Conservation (phyloP, 208 protist species). For the Leishmania major region DNA sequence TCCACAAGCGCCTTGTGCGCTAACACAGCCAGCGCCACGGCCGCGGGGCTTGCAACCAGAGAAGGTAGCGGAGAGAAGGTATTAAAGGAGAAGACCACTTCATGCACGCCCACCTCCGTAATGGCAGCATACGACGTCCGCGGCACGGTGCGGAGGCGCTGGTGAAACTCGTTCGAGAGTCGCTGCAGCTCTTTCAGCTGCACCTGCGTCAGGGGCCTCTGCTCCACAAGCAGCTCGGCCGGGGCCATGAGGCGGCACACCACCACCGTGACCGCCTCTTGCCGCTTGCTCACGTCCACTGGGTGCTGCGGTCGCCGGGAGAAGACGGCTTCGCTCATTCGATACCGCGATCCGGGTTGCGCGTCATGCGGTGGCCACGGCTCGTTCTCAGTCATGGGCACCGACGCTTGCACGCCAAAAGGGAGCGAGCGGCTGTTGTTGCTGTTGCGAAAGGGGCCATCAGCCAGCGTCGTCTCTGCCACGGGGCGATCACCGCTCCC, state of each 20-base stretch:
- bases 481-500: background rate
- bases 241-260: conserved; percentile 24
- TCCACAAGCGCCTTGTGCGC: conserved; percentile 15
- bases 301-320: conserved; percentile 18
- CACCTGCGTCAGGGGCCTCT: background rate
- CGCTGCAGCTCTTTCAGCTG: conserved; percentile 22
- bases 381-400: background rate
- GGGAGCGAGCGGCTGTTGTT: background rate
- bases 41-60: conserved; percentile 22
- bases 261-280: conserved; percentile 30
- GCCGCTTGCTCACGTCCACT: conserved; percentile 11
- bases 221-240: background rate
- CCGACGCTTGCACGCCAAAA: background rate
- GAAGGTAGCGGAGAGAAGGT: conserved; percentile 23
- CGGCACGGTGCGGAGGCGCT: conserved; percentile 16
- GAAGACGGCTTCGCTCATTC: conserved; percentile 1
- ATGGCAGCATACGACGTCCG: conserved; percentile 7
- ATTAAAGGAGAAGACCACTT: conserved; percentile 31
- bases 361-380: background rate
- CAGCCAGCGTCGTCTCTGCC: background rate
- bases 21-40: conserved; percentile 18
- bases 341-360: background rate
- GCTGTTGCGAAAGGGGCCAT: background rate
- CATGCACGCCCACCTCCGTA: conserved; percentile 23
- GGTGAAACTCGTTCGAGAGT: conserved; percentile 20